A percentile compares a stretch with the other conserved stretches of the same genome.
Evolutionary conservation across 2,329 filamentous ascomycete genomes (phyloP).

Genomic region (Parasarocladium wereldwijsianum): DNA sequence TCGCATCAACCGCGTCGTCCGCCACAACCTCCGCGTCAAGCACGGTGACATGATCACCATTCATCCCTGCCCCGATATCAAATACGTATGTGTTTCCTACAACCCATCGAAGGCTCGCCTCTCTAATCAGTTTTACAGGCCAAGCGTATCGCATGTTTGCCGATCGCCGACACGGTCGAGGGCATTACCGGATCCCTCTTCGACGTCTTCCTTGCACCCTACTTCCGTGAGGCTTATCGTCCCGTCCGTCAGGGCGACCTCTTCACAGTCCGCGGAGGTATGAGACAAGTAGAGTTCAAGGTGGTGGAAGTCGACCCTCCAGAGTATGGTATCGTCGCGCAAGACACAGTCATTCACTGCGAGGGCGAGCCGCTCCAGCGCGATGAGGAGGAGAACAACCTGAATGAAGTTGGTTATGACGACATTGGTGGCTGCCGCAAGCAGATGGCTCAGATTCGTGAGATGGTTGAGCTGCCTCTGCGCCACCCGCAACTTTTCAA

Average conservation of each 20-base stretch:
- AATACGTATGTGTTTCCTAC: conserved; percentile 75
- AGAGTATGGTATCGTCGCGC: conserved; percentile 96
- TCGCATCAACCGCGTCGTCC: conserved; percentile 94
- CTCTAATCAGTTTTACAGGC: conserved; percentile 41
- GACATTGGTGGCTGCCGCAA: conserved; percentile 99
- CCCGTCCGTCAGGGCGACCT: conserved; percentile 94
- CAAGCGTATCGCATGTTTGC: conserved; percentile 96
- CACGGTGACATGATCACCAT: conserved; percentile 96
- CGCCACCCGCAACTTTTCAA: conserved; percentile 98
- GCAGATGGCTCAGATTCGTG: conserved; percentile 99
- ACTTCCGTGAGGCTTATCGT: conserved; percentile 98
- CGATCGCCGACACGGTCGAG: conserved; percentile 95
- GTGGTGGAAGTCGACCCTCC: conserved; percentile 97
- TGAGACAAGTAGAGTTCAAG: conserved; percentile 99
- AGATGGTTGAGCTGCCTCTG: conserved; percentile 93
- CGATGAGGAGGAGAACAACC: conserved; percentile 96
- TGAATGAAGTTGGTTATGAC: conserved; percentile 98
- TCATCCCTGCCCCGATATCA: conserved; percentile 96
- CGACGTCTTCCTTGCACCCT: conserved; percentile 97
- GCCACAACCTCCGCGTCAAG: conserved; percentile 97
- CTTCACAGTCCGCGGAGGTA: conserved; percentile 93
- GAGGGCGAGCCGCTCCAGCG: conserved; percentile 85
- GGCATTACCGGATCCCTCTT: conserved; percentile 95
- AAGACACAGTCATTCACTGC: conserved; percentile 98
- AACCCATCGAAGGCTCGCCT: not conserved